Evolutionary conservation across 129 eudicot species (phyloP), one percentile per base, ranked within the genome.

Genomic region (Flaveria linearis): DNA sequence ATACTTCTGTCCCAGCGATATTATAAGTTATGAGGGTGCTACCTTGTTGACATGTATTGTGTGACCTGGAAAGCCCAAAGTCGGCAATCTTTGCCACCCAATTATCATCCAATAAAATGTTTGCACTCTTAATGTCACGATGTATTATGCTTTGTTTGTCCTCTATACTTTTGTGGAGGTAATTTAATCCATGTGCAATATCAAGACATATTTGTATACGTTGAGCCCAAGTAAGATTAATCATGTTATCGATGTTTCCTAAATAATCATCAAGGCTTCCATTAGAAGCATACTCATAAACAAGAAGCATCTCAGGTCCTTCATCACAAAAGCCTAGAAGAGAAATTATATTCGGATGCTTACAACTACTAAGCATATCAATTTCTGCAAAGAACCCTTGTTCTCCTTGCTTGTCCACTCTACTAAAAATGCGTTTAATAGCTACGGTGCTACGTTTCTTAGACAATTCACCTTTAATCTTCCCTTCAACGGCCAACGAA

Each of bases 241-340:
- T 69, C 60, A 69, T 69, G 13, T 46, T 69, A 69, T 46, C 60
- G 12, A 13, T 45, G 74, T 69, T 25, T 2, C 43, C 39, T 5
- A 69, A 47, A 12, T 69, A 69, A 23, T 46, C 5, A 18, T 23
- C 18, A 12, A 69, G 74, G 42, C 74, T 69, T 47, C 74, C 74
- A 0, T 69, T 69, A 3, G 58, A 47, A 12, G 25, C 69, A 15
- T 30, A 64, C 69, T 64, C 47, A 11, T 64, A 33, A 14, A 64
- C 47, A 7, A 30, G 69, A 28, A 63, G 5, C 69, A 63, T 30
- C 12, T 63, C 45, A 7, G 22, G 22, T 14, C 69, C 22, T 63
- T 63, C 46, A 30, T 30, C 69, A 16, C 69, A 63, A 5, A 63
- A 63, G 0, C 69, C 69, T 1, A 63, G 0, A 28, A 63, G 69